These are phyloP conservation scores for Spatholobus suberectus DNA, from an alignment of 306 rosid genomes.

Conservation along the genomic window DNA sequence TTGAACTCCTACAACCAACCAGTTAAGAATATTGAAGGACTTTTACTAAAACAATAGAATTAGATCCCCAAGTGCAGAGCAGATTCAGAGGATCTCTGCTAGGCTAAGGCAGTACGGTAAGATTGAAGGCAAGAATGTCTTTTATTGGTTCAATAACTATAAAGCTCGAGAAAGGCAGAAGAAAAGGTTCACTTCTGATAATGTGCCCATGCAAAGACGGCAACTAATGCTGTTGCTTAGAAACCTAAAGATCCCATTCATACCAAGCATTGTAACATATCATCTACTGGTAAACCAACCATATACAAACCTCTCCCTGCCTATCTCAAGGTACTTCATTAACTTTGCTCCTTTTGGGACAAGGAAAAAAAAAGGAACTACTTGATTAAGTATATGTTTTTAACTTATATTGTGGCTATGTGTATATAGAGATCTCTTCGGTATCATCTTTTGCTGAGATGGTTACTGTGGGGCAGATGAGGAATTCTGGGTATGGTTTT, in stretches of 20 bases:
- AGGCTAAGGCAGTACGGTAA: constrained; percentile 90
- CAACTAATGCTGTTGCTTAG: constrained; percentile 38
- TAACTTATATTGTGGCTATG: background rate
- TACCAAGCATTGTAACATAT: constrained; percentile 56
- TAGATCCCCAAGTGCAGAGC: constrained; percentile 92
- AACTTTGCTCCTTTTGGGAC: background rate
- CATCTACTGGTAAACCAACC: constrained; percentile 54
- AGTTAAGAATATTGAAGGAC: constrained; percentile 88
- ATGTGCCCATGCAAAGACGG: constrained; percentile 50
- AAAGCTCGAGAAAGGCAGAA: constrained; percentile 99
- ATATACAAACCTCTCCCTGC: background rate
- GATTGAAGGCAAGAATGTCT: constrained; percentile 96
- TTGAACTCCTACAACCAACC: constrained; percentile 97
- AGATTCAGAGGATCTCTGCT: constrained; percentile 97
- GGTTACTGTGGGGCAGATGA: constrained; percentile 67
- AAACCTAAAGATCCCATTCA: constrained; percentile 55
- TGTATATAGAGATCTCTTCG: constrained; percentile 57
- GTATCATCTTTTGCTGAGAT: constrained; percentile 62
- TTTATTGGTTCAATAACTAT: constrained; percentile 96
- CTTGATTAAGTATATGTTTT: background rate
- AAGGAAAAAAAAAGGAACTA: background rate
- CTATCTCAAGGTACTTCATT: background rate
- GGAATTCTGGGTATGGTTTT: constrained; percentile 75
- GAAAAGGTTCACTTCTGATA: constrained; percentile 71
- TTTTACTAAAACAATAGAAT: constrained; percentile 94